Conservation (phyloP, 345 rosid species). For the Aurinia saxatilis region DNA sequence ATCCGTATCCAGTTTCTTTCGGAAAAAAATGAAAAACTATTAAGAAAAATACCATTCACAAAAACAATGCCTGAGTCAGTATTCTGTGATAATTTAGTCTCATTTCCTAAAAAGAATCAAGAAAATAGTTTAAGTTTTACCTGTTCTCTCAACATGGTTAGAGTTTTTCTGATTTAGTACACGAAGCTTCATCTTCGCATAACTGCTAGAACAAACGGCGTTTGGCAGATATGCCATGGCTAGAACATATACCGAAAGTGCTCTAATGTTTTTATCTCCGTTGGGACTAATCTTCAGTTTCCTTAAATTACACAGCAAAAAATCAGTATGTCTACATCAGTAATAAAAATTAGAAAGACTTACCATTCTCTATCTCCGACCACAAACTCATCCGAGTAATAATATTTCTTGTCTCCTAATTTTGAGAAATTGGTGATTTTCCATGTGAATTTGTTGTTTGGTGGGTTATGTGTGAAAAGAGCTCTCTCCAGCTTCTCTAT, state of each 20-base stretch:
- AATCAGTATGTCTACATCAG: no score
- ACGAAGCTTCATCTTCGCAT: background rate
- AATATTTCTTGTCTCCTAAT: background rate
- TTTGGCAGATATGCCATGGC: background rate
- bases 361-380: background rate
- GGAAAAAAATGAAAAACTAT: background rate
- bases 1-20: background rate
- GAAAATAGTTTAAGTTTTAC: no score
- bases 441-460: background rate
- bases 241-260: background rate
- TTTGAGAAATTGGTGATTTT: background rate
- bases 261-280: background rate
- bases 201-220: background rate
- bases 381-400: background rate
- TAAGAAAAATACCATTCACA: no score
- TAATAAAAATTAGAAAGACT: no score
- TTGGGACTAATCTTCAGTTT: background rate
- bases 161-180: background rate
- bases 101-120: no score
- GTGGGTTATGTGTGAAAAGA: background rate
- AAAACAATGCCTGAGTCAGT: no score
- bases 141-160: background rate
- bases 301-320: no score
- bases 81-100: no score
- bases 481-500: background rate